Evolutionary conservation across 225 moss, liverwort and hornwort species (phyloP), one percentile per base, ranked within the genome.

Genomic region (Sphagnum contortum): DNA sequence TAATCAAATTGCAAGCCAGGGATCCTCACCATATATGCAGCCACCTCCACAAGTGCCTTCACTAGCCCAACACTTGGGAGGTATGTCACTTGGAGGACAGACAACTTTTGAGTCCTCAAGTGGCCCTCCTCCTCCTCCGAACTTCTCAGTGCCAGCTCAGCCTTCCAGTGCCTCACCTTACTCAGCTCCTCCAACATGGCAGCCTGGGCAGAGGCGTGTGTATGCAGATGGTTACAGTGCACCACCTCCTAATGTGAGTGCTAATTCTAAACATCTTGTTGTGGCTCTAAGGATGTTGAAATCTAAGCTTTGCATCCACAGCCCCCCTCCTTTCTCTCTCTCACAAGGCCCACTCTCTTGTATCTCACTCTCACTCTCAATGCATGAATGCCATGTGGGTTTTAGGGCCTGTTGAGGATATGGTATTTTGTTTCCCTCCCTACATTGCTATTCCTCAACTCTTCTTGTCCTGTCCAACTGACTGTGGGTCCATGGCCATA

Each of bases 191-290:
- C 65, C 84, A 64, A 60, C 82, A 61, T 90, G 93, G 90, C 90
- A 84, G 69, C 66, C 75, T 69, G 73, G 87, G 69, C 88, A 87
- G 59, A 88, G 90, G 68, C 94, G 94, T 66, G 83, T 89, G 47
- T 91, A 91, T 66, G 88, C 91, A 29, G 87, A 85, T 70, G 78
- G 85, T 12, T 84, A 84, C 45, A 64, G 69, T 74, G 85, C 81
- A 63, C 82, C 76, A 71, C 65, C 87, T 59, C 72, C 78, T 44
- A 78, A 75, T 76, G 94, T 94, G 80, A 80, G 94, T 66, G 60
- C 44, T 2, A 5, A 13, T 50, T 60, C 8, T 14, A 5, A 9
- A 52, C 3, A 50, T 49, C 47, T 67, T 50, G n/a, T 55, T 57
- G 2, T 49, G 59, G 6, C 10, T 57, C 8, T 8, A 29, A 63